Percentiles rank a stretch among this genome's conserved stretches.
Evolutionary conservation across 352 stramenopile species (phyloP).

Genomic region (Globisporangium rhizosaccharum): DNA sequence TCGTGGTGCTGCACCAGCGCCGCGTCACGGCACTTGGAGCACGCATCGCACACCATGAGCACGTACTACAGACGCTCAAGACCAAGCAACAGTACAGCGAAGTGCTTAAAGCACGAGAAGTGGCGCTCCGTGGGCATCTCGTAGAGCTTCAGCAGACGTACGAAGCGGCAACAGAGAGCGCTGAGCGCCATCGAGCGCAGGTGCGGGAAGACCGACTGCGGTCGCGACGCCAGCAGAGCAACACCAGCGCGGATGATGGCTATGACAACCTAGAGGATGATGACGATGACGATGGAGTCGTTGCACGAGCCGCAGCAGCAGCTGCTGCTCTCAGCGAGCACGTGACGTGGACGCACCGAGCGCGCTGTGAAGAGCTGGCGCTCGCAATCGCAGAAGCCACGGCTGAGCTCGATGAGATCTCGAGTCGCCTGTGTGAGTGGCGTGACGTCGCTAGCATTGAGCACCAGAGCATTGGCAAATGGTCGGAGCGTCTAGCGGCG

Average conservation of each 20-base stretch:
- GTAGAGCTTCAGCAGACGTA: background rate
- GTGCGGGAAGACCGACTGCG: background rate
- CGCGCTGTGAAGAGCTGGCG: conserved; percentile 20
- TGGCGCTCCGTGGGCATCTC: background rate
- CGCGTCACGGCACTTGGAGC: background rate
- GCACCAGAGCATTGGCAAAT: background rate
- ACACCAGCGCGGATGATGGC: background rate
- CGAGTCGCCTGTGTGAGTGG: conserved; percentile 3
- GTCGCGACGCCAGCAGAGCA: background rate
- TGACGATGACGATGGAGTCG: background rate
- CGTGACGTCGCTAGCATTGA: background rate
- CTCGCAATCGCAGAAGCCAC: conserved; percentile 18
- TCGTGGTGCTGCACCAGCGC: conserved; percentile 5
- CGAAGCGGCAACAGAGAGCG: too few relatives aligned
- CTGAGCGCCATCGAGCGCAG: background rate
- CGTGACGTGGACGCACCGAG: conserved; percentile 6
- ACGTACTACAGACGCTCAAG: conserved; percentile 1
- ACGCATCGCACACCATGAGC: background rate
- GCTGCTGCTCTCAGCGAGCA: conserved; percentile 1
- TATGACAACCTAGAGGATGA: background rate
- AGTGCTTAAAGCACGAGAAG: background rate
- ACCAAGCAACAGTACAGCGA: background rate
- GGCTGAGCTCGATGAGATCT: conserved; percentile 1
- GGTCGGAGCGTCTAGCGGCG: background rate
- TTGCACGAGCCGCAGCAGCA: background rate